Evolutionary conservation across 768 basidiomycete genomes (phyloP).

Genomic region (Mycena chlorophos): DNA sequence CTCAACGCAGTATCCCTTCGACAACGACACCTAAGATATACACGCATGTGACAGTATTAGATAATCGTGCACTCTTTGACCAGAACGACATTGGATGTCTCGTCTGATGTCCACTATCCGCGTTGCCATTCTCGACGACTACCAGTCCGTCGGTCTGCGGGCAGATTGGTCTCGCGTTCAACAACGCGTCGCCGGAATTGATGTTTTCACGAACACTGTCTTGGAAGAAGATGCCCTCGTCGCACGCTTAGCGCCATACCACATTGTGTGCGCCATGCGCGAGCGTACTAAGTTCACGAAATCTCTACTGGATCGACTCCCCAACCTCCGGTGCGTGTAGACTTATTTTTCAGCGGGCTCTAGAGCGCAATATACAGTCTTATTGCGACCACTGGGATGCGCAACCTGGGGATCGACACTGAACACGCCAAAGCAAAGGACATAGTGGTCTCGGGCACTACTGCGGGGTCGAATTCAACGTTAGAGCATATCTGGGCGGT

Average conservation of each 20-base stretch:
- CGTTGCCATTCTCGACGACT: slow-evolving; percentile 64
- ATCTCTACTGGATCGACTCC: slow-evolving; percentile 52
- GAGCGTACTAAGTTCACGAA: slow-evolving; percentile 61
- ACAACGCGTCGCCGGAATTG: slow-evolving; percentile 35
- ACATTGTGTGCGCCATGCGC: slow-evolving; percentile 65
- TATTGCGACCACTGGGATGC: slow-evolving; percentile 57
- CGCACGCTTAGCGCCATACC: slow-evolving; percentile 48
- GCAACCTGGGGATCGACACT: slow-evolving; percentile 52
- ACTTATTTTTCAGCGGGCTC: not conserved
- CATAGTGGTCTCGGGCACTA: slow-evolving; percentile 55
- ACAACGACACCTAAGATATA: slow-evolving; percentile 54
- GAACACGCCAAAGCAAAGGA: slow-evolving; percentile 47
- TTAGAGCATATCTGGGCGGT: slow-evolving; percentile 68
- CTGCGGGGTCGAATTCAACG: slow-evolving; percentile 52
- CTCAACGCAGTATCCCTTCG: slow-evolving; percentile 69
- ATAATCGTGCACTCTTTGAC: not conserved
- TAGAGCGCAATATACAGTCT: slow-evolving; percentile 31
- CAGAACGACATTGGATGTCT: not conserved
- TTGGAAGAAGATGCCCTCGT: slow-evolving; percentile 52
- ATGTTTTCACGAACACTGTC: slow-evolving; percentile 54
- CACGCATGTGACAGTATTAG: not conserved
- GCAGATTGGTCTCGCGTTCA: slow-evolving; percentile 56
- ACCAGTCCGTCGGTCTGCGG: slow-evolving; percentile 52
- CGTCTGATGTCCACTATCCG: slow-evolving; percentile 26
- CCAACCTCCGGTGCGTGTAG: slow-evolving; percentile 47